Percentiles rank a stretch among this genome's conserved stretches.
Conservation (phyloP, 805 yeast species). For the Starmerella floricola region DNA sequence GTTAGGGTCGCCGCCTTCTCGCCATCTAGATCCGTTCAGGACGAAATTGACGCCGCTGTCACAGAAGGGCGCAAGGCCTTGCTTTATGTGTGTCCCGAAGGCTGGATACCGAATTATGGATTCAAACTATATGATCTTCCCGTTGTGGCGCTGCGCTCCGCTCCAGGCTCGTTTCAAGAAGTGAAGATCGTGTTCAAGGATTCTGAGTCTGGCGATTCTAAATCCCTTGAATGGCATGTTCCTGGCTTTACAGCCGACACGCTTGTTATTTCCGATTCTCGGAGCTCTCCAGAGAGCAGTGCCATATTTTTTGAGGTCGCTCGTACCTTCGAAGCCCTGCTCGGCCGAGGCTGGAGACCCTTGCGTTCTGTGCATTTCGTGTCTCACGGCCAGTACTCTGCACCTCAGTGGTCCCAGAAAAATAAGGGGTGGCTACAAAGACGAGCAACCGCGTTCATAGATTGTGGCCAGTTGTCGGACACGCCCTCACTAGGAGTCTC, state of each 20-base stretch:
- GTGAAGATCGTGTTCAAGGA: not conserved
- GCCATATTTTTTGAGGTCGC: conserved; percentile 8
- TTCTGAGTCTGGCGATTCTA: not conserved
- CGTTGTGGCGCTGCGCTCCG: conserved; percentile 1
- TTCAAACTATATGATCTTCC: conserved; percentile 8
- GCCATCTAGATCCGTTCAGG: not conserved
- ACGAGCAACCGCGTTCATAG: conserved; percentile 7
- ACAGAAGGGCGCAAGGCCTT: conserved; percentile 1
- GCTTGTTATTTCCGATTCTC: conserved; percentile 11
- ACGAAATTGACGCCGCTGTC: conserved; percentile 1
- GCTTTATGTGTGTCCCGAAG: conserved; percentile 5
- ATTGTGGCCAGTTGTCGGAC: not conserved
- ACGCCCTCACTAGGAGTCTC: not conserved
- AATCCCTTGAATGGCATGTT: conserved; percentile 5
- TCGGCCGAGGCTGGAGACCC: conserved; percentile 13
- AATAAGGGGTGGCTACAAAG: not conserved
- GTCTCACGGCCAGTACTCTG: conserved; percentile 8
- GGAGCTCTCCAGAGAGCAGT: conserved; percentile 3
- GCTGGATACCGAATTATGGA: conserved; percentile 14
- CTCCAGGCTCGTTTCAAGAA: not conserved
- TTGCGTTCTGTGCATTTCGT: conserved; percentile 12
- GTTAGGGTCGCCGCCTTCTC: not conserved
- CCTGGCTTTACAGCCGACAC: conserved; percentile 9
- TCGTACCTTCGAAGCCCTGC: not conserved
- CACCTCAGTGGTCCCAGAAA: conserved; percentile 3